Evolutionary conservation across 345 rosid genomes (phyloP), one percentile per base, ranked within the genome.

Genomic region (rapeseed (Brassica napus)): DNA sequence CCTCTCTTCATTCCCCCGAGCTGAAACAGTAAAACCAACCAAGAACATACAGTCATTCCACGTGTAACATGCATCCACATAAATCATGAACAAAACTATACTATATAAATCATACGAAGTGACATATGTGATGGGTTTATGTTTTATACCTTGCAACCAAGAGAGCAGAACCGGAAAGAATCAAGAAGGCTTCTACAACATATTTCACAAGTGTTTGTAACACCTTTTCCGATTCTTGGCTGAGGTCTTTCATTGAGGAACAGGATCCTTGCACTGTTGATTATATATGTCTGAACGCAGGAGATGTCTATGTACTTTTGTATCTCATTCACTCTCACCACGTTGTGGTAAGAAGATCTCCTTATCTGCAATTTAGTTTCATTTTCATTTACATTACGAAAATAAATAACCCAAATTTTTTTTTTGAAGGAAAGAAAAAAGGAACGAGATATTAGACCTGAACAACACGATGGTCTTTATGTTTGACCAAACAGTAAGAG

Each of bases 281-380:
- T 93, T 14, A 91, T 84, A 84, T 93, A 93, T 9, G 98, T 93
- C 86, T 93, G 98, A 47, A 93, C 92, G 15, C 91, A 85, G 1
- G 98, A 82, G 32, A 89, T 91, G 77, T 93, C 98, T 39, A 93
- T 85, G 77, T 79, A 89, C 83, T 83, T 93, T 79, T 89, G 94
- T 71, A 93, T 93, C 85, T 93, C 98, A 66, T 89, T 91, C 65
- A 93, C 97, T 55, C 98, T 85, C 77, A 93, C 94, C 78, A 93
- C 98, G 88, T 93, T 90, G 32, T 93, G 97, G 88, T 93, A 93
- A 1, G 98, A 93, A 11, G 98, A 93, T 77, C 98, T 86, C 75
- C 98, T 78, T 83, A 93, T 93, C 98, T 93, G 90, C 18, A 28
- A 30, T 14, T 61, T 3, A 28, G 49, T 52, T 11, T 16, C 35